Evolutionary conservation across 345 rosid genomes (phyloP).

Genomic region (Eucalyptus pauciflora): DNA sequence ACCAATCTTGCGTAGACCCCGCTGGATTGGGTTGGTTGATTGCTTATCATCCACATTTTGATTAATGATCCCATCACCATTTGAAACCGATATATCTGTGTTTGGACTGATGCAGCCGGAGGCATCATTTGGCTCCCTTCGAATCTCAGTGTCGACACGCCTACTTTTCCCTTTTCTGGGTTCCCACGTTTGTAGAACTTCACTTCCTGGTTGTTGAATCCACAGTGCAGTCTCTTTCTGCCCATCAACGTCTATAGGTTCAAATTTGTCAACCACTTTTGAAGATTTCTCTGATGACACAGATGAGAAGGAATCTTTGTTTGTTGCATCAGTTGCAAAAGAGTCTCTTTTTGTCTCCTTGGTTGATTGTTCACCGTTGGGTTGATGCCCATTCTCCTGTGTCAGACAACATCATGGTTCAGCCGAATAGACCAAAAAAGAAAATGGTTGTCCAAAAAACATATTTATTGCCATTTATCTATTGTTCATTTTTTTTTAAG

Average conservation of each 20-base stretch:
- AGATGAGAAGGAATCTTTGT: conserved; percentile 37
- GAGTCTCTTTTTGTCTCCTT: conserved; percentile 18
- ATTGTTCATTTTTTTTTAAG: background rate
- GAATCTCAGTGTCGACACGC: conserved; percentile 32
- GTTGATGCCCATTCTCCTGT: conserved; percentile 21
- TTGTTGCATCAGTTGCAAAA: conserved; percentile 12
- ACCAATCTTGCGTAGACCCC: conserved; percentile 42
- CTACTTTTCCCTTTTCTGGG: conserved; percentile 74
- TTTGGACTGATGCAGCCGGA: background rate
- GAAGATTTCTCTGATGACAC: conserved; percentile 30
- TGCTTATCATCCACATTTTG: conserved; percentile 36
- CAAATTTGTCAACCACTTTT: conserved; percentile 44
- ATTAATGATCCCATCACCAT: conserved; percentile 17
- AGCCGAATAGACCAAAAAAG: background rate
- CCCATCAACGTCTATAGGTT: conserved; percentile 76
- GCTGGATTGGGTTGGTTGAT: conserved; percentile 9
- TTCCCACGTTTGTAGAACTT: conserved; percentile 66
- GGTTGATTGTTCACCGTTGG: conserved; percentile 17
- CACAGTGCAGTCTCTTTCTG: conserved; percentile 67
- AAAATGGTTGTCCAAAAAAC: background rate
- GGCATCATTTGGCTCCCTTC: conserved; percentile 19
- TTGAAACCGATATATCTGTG: background rate
- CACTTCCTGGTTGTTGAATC: conserved; percentile 86
- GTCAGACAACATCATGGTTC: background rate
- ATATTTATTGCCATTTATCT: background rate